Conservation (phyloP, 2,329 filamentous ascomycete genomes). For the Nemania serpens region DNA sequence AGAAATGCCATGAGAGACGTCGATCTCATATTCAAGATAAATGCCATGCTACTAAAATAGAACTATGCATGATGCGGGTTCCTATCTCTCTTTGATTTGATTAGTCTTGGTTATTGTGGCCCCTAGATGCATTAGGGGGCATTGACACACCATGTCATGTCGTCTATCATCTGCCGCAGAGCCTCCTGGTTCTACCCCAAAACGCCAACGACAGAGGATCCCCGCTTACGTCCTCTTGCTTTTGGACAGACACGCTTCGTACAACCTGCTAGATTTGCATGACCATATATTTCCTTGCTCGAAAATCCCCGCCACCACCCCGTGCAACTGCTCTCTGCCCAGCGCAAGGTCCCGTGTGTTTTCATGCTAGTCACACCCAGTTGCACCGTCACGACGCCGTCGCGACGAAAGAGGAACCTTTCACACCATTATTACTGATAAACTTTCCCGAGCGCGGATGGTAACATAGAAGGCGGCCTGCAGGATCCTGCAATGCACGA, state of each 20-base stretch:
- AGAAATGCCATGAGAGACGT: no score
- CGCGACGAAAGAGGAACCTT: neutral
- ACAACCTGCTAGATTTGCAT: neutral
- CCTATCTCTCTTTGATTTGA: neutral
- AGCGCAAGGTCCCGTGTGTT: slow-evolving; percentile 2
- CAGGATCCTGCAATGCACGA: slow-evolving; percentile 4
- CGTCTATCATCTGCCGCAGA: slow-evolving; percentile 7
- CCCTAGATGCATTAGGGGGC: slow-evolving; percentile 12
- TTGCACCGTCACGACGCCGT: neutral
- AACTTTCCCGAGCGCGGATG: neutral
- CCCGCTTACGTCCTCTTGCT: neutral
- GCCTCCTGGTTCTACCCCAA: slow-evolving; percentile 15
- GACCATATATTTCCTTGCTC: neutral
- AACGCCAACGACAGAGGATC: neutral
- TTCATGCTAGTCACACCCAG: neutral
- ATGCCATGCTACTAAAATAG: neutral
- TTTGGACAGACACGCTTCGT: neutral
- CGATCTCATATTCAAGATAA: no score
- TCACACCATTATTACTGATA: neutral
- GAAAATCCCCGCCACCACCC: neutral
- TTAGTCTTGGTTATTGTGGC: slow-evolving; percentile 3
- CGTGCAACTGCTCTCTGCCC: neutral
- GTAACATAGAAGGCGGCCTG: neutral
- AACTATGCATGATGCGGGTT: neutral
- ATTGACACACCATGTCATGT: slow-evolving; percentile 14